Evolutionary conservation across 129 eudicot species (phyloP), one percentile per base, ranked within the genome.

Genomic region (sunflower (Helianthus annuus)): DNA sequence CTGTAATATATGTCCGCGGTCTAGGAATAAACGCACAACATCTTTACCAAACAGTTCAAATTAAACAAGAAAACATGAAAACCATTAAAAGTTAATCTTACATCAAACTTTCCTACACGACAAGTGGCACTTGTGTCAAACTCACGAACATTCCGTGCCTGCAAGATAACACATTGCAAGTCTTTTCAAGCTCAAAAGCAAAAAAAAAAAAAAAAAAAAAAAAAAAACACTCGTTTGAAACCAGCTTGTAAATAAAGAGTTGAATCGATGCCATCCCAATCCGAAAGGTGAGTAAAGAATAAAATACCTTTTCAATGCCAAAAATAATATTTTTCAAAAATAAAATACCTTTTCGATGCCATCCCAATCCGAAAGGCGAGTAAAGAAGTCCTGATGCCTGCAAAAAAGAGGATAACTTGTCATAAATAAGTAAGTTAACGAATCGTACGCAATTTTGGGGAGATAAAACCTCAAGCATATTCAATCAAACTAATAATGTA

Each of bases 1-100:
- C 99, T 79, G 64, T 95, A 95, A 79, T 86, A 95, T 69, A 90
- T 88, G 69, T 95, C 99, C n/a, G 88, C 99, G 0, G 99, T 90
- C 99, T 95, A 82, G 14, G 58, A 72, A 72, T 70, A 4, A 66
- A 16, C 42, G 27, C 36, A 73, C 52, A 67, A 57, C 51, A 58
- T 74, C 59, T 40, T 36, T n/a, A 64, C 38, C 51, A 48, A 48
- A 64, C 32, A 34, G 62, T 8, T n/a, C 29, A 71, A 40, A 34
- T 67, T 44, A 52, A 68, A 32, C 6, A 6, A 32, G 32, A 16
- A 48, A 55, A 39, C 45, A 42, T 3, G 4, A 59, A 44, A 10
- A 27, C 36, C 14, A 8, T 57, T 2, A 74, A 42, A 58, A 36
- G 36, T 19, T 63, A 24, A 53, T 52, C 75, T 76, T 83, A 91